These are phyloP conservation scores for Diaporthe citri DNA, from an alignment of 2,329 filamentous ascomycete genomes.

Conservation along the genomic window DNA sequence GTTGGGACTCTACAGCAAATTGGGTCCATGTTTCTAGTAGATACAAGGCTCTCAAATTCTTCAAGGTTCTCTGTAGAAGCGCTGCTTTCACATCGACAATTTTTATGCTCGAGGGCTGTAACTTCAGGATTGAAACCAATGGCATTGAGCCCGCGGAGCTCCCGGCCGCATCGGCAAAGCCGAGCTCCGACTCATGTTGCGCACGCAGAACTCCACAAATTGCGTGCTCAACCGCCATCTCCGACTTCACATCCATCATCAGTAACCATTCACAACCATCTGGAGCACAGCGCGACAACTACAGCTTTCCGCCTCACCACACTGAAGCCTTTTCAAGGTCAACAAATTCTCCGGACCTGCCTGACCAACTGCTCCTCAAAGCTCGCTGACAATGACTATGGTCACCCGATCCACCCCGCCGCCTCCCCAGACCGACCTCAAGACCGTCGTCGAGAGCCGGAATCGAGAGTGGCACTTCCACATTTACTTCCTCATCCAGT, in stretches of 20 bases:
- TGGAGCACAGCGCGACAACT: background rate
- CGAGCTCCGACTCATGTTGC: background rate
- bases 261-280: background rate
- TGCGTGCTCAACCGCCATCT: slow-evolving; percentile 29
- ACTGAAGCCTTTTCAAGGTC: too few relatives aligned
- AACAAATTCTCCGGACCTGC: rapidly evolving
- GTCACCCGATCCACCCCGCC: slow-evolving; percentile 40
- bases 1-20: background rate
- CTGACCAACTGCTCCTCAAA: too few relatives aligned
- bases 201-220: slow-evolving; percentile 9
- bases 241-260: background rate
- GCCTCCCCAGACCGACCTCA: slow-evolving; percentile 46
- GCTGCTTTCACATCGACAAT: background rate
- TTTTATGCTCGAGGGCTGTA: background rate
- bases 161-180: slow-evolving; percentile 12
- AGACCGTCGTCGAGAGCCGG: slow-evolving; percentile 48
- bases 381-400: slow-evolving; percentile 34
- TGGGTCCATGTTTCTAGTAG: too few relatives aligned
- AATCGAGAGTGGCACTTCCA: slow-evolving; percentile 52
- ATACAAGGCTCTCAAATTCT: too few relatives aligned
- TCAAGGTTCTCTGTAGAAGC: background rate
- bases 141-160: background rate
- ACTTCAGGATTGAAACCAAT: background rate
- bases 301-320: background rate
- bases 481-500: slow-evolving; percentile 51